phyloP scores from a whole-genome alignment of 345 rosid genomes.

The Physaria fendleri region DNA sequence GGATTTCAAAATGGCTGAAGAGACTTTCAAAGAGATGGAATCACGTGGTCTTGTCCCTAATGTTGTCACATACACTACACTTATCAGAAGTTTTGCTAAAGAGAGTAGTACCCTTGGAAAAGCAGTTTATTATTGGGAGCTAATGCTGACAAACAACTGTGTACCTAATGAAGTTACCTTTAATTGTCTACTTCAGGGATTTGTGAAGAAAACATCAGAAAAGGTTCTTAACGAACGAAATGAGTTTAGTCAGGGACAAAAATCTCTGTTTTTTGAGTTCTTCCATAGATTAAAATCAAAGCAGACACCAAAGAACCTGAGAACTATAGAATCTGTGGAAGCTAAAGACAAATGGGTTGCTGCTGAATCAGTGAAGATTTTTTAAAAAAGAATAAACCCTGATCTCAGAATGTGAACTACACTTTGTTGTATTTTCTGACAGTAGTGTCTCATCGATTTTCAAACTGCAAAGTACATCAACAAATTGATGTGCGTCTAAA shows the following conservation, averaged over 20 bases:
- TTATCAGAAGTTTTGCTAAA: slow-evolving; percentile 61
- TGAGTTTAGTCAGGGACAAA: slow-evolving; percentile 28
- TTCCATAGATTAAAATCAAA: slow-evolving; percentile 44
- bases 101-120: slow-evolving; percentile 50
- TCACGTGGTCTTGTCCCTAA: slow-evolving; percentile 57
- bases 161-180: slow-evolving; percentile 66
- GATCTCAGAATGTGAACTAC: slow-evolving; percentile 11
- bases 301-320: slow-evolving; percentile 24
- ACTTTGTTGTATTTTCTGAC: slow-evolving; percentile 6
- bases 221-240: slow-evolving; percentile 1
- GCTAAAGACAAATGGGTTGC: slow-evolving; percentile 14
- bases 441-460: not conserved
- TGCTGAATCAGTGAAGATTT: slow-evolving; percentile 11
- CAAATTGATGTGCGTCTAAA: slow-evolving; percentile 6
- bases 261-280: slow-evolving; percentile 40
- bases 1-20: slow-evolving; percentile 51
- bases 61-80: slow-evolving; percentile 68
- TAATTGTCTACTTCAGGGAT: slow-evolving; percentile 64
- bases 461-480: slow-evolving; percentile 1
- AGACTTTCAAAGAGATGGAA: slow-evolving; percentile 51
- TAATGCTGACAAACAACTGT: slow-evolving; percentile 59
- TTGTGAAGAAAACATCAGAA: slow-evolving; percentile 33
- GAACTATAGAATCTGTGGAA: slow-evolving; percentile 12
- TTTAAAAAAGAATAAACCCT: too few species aligned
- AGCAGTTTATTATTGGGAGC: slow-evolving; percentile 63